Evolutionary conservation across 2,329 filamentous ascomycete genomes (phyloP).

Genomic region (Lecanicillium sp.): DNA sequence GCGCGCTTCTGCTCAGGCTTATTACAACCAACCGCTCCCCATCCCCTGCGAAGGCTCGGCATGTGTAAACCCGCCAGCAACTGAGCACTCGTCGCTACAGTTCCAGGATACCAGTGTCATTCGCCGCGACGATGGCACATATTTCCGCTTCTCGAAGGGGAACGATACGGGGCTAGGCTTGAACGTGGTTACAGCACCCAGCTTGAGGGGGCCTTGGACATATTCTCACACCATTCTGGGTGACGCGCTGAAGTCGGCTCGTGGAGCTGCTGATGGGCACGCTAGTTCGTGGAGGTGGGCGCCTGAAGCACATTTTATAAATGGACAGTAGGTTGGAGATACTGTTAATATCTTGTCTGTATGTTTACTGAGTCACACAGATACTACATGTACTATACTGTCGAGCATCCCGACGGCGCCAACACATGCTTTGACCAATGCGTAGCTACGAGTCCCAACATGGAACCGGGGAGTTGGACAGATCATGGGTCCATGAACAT

Average conservation of each 20-base stretch:
- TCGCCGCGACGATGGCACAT: not conserved
- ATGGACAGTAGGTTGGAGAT: not conserved
- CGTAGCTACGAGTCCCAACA: not conserved
- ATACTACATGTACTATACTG: not conserved
- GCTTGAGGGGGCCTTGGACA: not conserved
- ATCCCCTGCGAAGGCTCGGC: not conserved
- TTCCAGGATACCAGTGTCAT: not conserved
- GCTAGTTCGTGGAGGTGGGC: not conserved
- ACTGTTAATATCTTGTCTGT: too few relatives aligned
- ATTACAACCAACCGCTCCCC: not conserved
- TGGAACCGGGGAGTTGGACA: not conserved
- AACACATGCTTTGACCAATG: not conserved
- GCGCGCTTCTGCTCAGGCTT: not conserved
- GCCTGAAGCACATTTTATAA: not conserved
- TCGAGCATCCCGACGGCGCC: not conserved
- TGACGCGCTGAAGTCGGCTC: not conserved
- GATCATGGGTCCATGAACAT: not conserved
- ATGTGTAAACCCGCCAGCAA: not conserved
- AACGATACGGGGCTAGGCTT: not conserved
- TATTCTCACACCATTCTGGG: not conserved
- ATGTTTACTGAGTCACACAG: not conserved
- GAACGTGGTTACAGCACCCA: not conserved
- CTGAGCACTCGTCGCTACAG: not conserved
- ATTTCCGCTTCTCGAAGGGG: not conserved
- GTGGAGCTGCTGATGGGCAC: not conserved